These are phyloP conservation scores for Amauroascus niger DNA, from an alignment of 2,329 filamentous ascomycete genomes.

Conservation along the genomic window DNA sequence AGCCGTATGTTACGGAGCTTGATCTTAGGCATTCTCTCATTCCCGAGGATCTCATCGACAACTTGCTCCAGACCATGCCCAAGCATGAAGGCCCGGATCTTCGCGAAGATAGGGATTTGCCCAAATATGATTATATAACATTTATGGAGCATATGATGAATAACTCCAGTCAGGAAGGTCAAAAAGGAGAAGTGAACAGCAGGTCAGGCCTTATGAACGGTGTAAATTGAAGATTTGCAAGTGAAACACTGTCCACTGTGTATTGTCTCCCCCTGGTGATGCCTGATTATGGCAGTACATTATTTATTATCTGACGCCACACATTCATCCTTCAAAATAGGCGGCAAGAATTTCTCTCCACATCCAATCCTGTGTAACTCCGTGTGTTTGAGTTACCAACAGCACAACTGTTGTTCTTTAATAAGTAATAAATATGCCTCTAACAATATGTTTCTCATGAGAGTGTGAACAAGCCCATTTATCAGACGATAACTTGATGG, in stretches of 20 bases:
- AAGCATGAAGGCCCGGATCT: conserved; percentile 73
- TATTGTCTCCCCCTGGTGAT: background rate
- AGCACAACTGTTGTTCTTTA: no score
- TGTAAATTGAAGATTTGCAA: background rate
- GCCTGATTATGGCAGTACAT: background rate
- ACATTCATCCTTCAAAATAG: background rate
- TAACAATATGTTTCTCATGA: no score
- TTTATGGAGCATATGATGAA: conserved; percentile 87
- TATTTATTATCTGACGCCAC: background rate
- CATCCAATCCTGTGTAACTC: no score
- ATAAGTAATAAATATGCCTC: background rate
- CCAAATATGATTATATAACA: conserved; percentile 90
- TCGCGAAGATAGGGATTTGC: conserved; percentile 69
- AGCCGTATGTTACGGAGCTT: conserved; percentile 94
- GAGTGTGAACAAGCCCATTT: no score
- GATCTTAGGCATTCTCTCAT: conserved; percentile 91
- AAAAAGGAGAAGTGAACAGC: background rate
- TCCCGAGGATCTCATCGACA: conserved; percentile 92
- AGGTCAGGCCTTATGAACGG: background rate
- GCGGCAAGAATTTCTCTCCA: no score
- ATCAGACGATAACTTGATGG: no score
- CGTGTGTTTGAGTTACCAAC: no score
- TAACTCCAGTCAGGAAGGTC: conserved; percentile 23
- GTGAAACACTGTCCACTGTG: background rate
- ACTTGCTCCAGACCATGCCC: conserved; percentile 80